Evolutionary conservation across 148 eudicot species (phyloP).

Genomic region (Tetragonia tetragonoides): DNA sequence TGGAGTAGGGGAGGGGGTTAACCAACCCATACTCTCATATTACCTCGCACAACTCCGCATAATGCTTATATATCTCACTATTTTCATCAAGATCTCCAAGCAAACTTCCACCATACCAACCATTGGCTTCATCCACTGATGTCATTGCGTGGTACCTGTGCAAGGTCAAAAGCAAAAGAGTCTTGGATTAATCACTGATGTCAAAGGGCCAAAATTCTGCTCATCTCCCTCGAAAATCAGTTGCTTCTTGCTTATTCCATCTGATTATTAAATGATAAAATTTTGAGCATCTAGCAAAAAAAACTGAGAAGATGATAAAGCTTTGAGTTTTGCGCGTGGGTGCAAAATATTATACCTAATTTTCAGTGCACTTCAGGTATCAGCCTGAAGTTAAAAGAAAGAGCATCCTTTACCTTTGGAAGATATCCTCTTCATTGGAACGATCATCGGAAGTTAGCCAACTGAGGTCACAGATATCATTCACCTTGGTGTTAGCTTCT

Average conservation of each 20-base stretch:
- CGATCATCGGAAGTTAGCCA: conserved; percentile 56
- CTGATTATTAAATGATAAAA: not conserved
- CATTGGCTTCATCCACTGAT: conserved; percentile 69
- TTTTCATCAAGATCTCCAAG: conserved; percentile 93
- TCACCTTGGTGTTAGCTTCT: conserved; percentile 36
- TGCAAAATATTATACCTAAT: no score
- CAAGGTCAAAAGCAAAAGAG: conserved; percentile 15
- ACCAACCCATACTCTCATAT: not conserved
- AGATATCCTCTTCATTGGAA: conserved; percentile 64
- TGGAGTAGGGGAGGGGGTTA: no score
- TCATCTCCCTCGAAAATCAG: not conserved
- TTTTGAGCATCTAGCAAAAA: not conserved
- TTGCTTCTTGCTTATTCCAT: not conserved
- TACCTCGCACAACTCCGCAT: conserved; percentile 91
- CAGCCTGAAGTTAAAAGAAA: not conserved
- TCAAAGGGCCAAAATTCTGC: not conserved
- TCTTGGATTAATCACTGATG: not conserved
- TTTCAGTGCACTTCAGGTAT: not conserved
- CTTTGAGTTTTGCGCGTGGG: not conserved
- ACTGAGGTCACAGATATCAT: conserved; percentile 46
- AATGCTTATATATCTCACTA: conserved; percentile 82
- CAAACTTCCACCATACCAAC: conserved; percentile 94
- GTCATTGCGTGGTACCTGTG: conserved; percentile 78
- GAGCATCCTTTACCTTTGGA: conserved; percentile 46
- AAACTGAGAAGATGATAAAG: not conserved